Evolutionary conservation across 176 grass and related monocot genomes (phyloP), one percentile per base, ranked within the genome.

Genomic region (Neostapfia colusana): DNA sequence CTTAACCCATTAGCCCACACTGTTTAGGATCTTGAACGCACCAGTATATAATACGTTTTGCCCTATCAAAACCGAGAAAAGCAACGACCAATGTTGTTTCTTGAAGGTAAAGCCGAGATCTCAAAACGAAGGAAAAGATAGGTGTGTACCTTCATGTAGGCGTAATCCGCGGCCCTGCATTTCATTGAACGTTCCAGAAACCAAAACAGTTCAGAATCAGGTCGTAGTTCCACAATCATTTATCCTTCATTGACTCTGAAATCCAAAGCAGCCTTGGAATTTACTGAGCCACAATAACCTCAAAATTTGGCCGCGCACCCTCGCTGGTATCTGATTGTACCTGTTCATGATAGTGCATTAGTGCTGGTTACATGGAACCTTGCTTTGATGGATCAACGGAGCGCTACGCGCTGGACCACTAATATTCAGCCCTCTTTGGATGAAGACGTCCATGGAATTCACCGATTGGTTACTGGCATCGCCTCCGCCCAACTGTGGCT

Each of bases 121-220:
- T 41, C 7, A 60, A 60, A 74, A 60, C 18, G 8, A 3, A 48
- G 13, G 3, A 27, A 59, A 59, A 7, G 25, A 15, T 15, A 40
- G 13, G 38, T 68, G 87, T 12, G 80, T 82, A 45, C 88, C 76
- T 37, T 83, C 69, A 77, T 88, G 87, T 59, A 75, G 48, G 67
- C 44, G 68, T 61, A 92, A 78, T 69, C 82, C 75, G 76, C 2
- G 20, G 67, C 50, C 56, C 41, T 39, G 3, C 55, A 97, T 82
- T 86, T 86, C 90, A 74, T 82, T 56, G 44, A 84, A 90, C 54
- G 71, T 27, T 35, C 38, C 16, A 37, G 18, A 76, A 49, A 82
- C 76, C 25, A 84, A 86, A 86, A 42, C 60, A 87, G 58, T 81
- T 89, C 81, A 78, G 77, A 89, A 59, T 75, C 80, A 78, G 82